Base-by-base conservation (phyloP, 345 rosid species). In the Eucalyptus fibrosa region DNA sequence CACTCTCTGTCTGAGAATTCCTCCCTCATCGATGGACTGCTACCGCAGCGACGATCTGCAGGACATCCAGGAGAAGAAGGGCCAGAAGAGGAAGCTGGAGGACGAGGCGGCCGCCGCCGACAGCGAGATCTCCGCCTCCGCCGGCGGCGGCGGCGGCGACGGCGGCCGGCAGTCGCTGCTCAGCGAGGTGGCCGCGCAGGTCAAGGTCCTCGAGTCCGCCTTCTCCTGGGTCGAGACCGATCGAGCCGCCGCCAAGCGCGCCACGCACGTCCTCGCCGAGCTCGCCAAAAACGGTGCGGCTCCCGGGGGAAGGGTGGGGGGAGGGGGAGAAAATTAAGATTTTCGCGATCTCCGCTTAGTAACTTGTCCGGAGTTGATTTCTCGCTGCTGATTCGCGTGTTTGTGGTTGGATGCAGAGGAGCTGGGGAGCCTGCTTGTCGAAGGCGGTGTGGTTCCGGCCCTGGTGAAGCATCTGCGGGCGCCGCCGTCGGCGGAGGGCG, bases 231-330 rank as follows among this genome's bases (percentile, higher is more conserved):
- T 86, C n/a, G 99, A 96, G 90, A 90, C 95, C 88, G 99, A 98
- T 96, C 99, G 99, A 55, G 95, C 99, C 40, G 96, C 97, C 23
- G 97, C 99, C 50, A 98, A 96, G 91, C 99, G 97, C 91, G 98
- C 99, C 89, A 95, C 99, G 90, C 98, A 97, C 88, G 94, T 98
- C 91, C 96, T 98, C n/a, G 97, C 99, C 30, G 99, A 98, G 93
- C 97, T 97, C 77, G 99, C 99, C 53, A 97, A 98, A 93, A 95
- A 98, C 94, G 99, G 99, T 97, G 97, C 47, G 45, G 47, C 50
- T 59, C 23, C 44, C 17, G 47, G 34, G 34, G 37, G 4, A 56
- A 12, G 40, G 53, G 53, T 16, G 56, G 34, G 51, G 34, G 30
- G 30, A 17, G 13, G 34, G 34, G 55, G 7, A 11, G 47, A 30